phyloP scores from a whole-genome alignment of 192 early-diverging fungal genomes.

The Umbelopsis ramanniana region DNA sequence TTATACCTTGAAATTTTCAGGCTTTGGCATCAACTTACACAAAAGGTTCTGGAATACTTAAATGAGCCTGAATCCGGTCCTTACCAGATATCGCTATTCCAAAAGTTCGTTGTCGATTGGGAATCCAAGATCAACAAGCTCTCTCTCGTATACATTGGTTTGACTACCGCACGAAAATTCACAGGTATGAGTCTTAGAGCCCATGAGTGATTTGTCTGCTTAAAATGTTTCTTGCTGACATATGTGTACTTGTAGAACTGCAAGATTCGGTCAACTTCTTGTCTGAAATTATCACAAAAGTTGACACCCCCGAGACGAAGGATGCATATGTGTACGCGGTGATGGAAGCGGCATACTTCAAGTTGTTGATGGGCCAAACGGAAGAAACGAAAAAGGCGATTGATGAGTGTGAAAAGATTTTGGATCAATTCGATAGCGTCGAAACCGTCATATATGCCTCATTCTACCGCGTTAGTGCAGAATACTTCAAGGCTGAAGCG shows the following conservation, averaged over 20 bases:
- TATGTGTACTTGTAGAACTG: slow-evolving; percentile 50
- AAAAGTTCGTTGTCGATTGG: slow-evolving; percentile 93
- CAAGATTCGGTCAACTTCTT: slow-evolving; percentile 80
- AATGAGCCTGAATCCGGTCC: slow-evolving; percentile 75
- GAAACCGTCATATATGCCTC: slow-evolving; percentile 91
- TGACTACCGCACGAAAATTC: slow-evolving; percentile 76
- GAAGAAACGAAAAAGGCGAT: slow-evolving; percentile 84
- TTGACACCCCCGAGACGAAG: slow-evolving; percentile 68
- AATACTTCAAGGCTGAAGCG: slow-evolving; percentile 96
- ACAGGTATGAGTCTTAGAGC: slow-evolving; percentile 50
- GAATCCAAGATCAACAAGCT: slow-evolving; percentile 94
- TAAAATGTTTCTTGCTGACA: not conserved
- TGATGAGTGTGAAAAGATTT: slow-evolving; percentile 85
- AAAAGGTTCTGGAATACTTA: slow-evolving; percentile 78
- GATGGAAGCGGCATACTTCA: slow-evolving; percentile 87
- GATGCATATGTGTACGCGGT: slow-evolving; percentile 87
- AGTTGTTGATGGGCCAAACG: slow-evolving; percentile 77
- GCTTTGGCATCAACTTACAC: slow-evolving; percentile 98
- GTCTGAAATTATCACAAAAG: slow-evolving; percentile 66
- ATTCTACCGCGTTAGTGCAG: slow-evolving; percentile 94
- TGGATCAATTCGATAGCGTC: slow-evolving; percentile 73
- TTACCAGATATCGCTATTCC: slow-evolving; percentile 82
- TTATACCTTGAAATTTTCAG: slow-evolving; percentile 45
- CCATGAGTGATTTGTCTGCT: not conserved
- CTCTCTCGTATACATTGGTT: slow-evolving; percentile 83